These are phyloP conservation scores for Penicillium desertorum DNA, from an alignment of 495 filamentous ascomycete species.

Conservation along the genomic window DNA sequence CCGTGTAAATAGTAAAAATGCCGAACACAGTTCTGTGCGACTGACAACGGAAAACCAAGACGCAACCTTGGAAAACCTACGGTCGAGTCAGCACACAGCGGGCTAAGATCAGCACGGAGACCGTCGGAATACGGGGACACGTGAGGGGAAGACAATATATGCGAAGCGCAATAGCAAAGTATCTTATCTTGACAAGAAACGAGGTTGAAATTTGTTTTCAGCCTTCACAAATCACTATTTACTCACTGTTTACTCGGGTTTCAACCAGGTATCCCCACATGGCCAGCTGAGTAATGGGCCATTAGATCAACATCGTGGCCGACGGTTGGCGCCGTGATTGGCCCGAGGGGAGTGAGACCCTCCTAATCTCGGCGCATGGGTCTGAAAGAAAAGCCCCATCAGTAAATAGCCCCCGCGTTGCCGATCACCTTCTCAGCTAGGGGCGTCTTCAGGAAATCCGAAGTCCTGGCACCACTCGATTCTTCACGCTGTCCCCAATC, in stretches of 20 bases:
- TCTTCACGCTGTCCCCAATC: slow-evolving; percentile 14
- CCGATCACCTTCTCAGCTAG: slow-evolving; percentile 14
- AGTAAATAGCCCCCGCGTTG: slow-evolving; percentile 1
- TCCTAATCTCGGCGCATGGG: slow-evolving; percentile 4
- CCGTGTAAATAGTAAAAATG: not conserved
- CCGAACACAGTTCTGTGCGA: not conserved
- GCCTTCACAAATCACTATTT: not conserved
- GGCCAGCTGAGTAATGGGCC: not conserved
- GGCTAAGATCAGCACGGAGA: slow-evolving; percentile 23
- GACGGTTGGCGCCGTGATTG: not conserved
- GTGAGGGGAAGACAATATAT: slow-evolving; percentile 9
- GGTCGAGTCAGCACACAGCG: not conserved
- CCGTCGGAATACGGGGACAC: slow-evolving; percentile 21
- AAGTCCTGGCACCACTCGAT: slow-evolving; percentile 18
- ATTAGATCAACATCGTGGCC: slow-evolving; percentile 13
- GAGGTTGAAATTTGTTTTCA: too few species aligned
- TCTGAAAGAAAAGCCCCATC: not conserved
- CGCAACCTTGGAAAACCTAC: too few species aligned
- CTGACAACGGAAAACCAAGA: not conserved
- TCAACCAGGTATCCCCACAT: not conserved
- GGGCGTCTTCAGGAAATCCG: not conserved
- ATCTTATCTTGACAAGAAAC: not conserved
- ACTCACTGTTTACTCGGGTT: not conserved
- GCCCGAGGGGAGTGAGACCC: slow-evolving; percentile 4
- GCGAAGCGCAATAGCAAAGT: not conserved